These are phyloP conservation scores for Quercus mongolica DNA, from an alignment of 306 rosid genomes.

Conservation along the genomic window DNA sequence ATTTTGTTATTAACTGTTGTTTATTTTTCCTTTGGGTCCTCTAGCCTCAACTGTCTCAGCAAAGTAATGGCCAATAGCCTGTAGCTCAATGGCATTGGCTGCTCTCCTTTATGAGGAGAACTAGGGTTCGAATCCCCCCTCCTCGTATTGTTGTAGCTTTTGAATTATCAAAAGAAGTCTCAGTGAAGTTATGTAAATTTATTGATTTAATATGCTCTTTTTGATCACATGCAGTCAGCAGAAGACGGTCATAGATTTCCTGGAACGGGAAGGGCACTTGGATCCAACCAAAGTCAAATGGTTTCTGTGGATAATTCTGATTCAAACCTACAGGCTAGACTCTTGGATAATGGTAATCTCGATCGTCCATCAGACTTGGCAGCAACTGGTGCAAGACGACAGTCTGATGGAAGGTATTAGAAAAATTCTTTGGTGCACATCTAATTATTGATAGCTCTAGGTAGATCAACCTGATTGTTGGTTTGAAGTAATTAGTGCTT, in stretches of 20 bases:
- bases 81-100: no score
- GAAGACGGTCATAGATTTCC: conserved; percentile 66
- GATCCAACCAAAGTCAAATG: conserved; percentile 49
- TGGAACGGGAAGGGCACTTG: conserved; percentile 82
- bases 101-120: no score
- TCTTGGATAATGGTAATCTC: conserved; percentile 56
- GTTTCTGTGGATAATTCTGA: conserved; percentile 51
- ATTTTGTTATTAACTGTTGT: background rate
- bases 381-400: conserved; percentile 42
- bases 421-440: conserved; percentile 19
- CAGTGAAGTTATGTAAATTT: background rate
- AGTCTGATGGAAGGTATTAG: conserved; percentile 65
- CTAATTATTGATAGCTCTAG: conserved; percentile 12
- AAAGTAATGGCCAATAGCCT: background rate
- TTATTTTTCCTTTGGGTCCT: background rate
- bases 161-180: background rate
- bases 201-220: background rate
- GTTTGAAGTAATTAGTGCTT: background rate
- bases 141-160: no score
- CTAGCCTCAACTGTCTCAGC: background rate
- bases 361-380: conserved; percentile 37
- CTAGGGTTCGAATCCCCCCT: no score
- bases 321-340: conserved; percentile 83
- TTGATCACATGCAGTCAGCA: conserved; percentile 40
- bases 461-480: conserved; percentile 6